A percentile compares a stretch with the other conserved stretches of the same genome.
phyloP scores from a whole-genome alignment of 306 rosid species.

The Castanopsis chinensis region DNA sequence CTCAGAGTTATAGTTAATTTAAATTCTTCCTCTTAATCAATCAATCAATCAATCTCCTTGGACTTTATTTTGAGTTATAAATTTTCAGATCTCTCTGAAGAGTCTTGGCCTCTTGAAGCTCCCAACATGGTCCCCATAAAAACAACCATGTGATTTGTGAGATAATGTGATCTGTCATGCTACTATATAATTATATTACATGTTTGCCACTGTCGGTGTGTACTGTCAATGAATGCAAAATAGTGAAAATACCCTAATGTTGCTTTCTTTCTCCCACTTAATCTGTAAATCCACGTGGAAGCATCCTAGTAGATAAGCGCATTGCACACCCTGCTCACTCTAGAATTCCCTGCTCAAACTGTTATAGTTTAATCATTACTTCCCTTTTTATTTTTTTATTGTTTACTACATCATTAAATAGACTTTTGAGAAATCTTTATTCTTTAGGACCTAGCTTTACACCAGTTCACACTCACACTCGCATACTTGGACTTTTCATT shows the following conservation, averaged over 20 bases:
- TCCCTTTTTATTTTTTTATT: not conserved
- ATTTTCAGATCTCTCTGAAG: too few relatives aligned
- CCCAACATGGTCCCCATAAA: not conserved
- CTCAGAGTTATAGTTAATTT: too few relatives aligned
- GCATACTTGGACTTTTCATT: not conserved
- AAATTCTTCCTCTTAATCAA: too few relatives aligned
- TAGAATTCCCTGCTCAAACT: not conserved
- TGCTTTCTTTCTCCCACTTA: slow-evolving; percentile 26
- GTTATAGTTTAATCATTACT: not conserved
- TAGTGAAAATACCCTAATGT: not conserved
- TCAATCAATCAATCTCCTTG: too few relatives aligned
- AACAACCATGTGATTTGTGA: not conserved
- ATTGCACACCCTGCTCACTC: not conserved
- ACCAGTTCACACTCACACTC: slow-evolving; percentile 5
- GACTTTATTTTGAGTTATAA: too few relatives aligned
- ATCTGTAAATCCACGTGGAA: slow-evolving; percentile 22
- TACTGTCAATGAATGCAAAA: not conserved
- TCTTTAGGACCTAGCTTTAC: slow-evolving; percentile 4
- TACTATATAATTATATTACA: not conserved
- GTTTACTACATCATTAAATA: not conserved
- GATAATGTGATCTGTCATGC: too few relatives aligned
- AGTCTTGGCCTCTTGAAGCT: too few relatives aligned
- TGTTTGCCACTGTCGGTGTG: slow-evolving; percentile 41
- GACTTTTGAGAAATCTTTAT: slow-evolving; percentile 9
- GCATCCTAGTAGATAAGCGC: slow-evolving; percentile 14